phyloP scores from a whole-genome alignment of 2,329 filamentous ascomycete genomes.

The Aureobasidium sp. region DNA sequence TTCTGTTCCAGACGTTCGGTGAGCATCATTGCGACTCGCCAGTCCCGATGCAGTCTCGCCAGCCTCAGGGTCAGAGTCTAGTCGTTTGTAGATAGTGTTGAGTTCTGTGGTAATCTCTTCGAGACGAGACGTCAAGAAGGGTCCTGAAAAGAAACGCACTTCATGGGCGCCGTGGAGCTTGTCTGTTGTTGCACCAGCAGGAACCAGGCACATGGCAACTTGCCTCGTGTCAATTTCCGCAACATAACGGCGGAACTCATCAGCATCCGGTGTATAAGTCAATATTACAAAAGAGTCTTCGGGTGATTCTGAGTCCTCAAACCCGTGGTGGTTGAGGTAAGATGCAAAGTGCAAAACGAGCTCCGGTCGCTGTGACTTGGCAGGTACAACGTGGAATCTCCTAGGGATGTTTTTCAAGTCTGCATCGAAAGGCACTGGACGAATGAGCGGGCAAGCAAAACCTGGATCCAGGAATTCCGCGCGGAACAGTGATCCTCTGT shows the following conservation, averaged over 20 bases:
- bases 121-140: constrained; percentile 23
- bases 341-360: constrained; percentile 18
- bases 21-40: background rate
- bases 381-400: constrained; percentile 13
- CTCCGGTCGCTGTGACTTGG: constrained; percentile 3
- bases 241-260: constrained; percentile 19
- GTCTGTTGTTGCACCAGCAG: constrained; percentile 21
- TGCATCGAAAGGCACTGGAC: background rate
- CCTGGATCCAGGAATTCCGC: constrained; percentile 26
- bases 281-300: constrained; percentile 23
- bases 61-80: background rate
- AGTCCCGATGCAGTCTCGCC: constrained; percentile 10
- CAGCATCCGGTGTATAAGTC: constrained; percentile 23
- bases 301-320: constrained; percentile 7
- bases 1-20: background rate
- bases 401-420: background rate
- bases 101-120: constrained; percentile 18
- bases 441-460: constrained; percentile 19
- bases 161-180: constrained; percentile 21
- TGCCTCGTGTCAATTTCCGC: constrained; percentile 15
- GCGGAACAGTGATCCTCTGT: constrained; percentile 37
- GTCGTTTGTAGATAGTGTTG: constrained; percentile 12
- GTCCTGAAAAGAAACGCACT: constrained; percentile 24
- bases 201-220: constrained; percentile 27
- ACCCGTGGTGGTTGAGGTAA: constrained; percentile 18